Evolutionary conservation across 108 stramenopile genomes (phyloP), one percentile per base, ranked within the genome.

Genomic region (Schizochytrium sp.): DNA sequence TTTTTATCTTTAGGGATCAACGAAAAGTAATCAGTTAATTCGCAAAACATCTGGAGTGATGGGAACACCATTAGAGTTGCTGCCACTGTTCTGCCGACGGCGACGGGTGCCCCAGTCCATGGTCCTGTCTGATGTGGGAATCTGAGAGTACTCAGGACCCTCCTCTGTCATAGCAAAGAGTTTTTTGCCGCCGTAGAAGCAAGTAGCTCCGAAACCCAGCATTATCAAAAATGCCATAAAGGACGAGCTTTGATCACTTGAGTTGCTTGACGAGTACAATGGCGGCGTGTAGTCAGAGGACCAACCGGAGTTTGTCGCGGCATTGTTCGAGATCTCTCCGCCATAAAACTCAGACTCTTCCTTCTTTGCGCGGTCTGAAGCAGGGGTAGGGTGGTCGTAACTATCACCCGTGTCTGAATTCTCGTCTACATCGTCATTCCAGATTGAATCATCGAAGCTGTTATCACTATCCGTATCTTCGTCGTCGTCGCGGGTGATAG

Each of bases 11-110:
- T 60, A 19, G 17, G 72, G 40, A 44, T 41, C 19, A 2, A 1
- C 72, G 28, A 17, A 13, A 13, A 13, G 28, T 28, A 41, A n/a
- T 28, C 44, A 83, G 47, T 83, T 83, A 53, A 83, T 49, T 13
- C 76, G 76, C 53, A 83, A 10, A n/a, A 83, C 76, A 42, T 83
- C 76, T 13, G 76, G 76, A 5, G 76, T 83, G 1, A 83, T 83
- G 50, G 76, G 76, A 7, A 83, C 53, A 5, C 76, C 76, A 2
- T 83, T 83, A 0, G 76, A 83, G 47, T 5, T 83, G 1, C 15
- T 50, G 45, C 45, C 50, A 83, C 12, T 28, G 53, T n/a, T n/a
- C 50, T 53, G 47, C 15, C 76, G 50, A 5, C 76, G 76, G 47
- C 40, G 28, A 5, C 76, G 47, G 1, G 5, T 56, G 10, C 47